These are phyloP conservation scores for Boletellus emodensis DNA, from an alignment of 768 basidiomycete species.

Conservation along the genomic window DNA sequence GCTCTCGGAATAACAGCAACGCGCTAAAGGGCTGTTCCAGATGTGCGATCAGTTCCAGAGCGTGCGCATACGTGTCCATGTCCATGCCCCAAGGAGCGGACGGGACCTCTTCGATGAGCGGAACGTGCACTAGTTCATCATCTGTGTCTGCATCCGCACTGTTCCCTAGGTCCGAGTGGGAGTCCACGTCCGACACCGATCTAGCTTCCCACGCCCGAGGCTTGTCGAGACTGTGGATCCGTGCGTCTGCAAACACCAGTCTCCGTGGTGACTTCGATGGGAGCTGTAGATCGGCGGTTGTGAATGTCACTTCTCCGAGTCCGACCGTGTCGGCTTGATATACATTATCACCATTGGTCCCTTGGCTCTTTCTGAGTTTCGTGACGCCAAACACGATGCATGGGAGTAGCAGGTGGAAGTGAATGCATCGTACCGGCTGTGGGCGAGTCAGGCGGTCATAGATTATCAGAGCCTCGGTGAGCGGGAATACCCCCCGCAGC, in stretches of 20 bases:
- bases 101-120: neutral
- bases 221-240: neutral
- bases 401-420: no score
- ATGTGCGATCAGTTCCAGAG: no score
- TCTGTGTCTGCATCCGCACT: neutral
- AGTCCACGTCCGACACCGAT: neutral
- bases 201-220: neutral
- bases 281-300: neutral
- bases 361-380: neutral
- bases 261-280: neutral
- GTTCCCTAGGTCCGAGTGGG: neutral
- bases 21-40: no score
- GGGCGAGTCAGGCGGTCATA: no score
- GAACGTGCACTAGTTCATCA: neutral
- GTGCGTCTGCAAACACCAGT: neutral
- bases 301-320: neutral
- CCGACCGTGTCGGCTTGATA: neutral
- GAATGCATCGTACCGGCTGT: no score
- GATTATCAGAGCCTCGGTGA: no score
- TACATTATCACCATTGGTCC: neutral
- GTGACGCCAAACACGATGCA: no score
- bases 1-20: no score
- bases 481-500: no score
- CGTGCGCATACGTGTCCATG: no score
- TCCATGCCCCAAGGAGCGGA: no score